Base-by-base conservation (phyloP, 1,284 basidiomycete species). In the Malassezia globosa region DNA sequence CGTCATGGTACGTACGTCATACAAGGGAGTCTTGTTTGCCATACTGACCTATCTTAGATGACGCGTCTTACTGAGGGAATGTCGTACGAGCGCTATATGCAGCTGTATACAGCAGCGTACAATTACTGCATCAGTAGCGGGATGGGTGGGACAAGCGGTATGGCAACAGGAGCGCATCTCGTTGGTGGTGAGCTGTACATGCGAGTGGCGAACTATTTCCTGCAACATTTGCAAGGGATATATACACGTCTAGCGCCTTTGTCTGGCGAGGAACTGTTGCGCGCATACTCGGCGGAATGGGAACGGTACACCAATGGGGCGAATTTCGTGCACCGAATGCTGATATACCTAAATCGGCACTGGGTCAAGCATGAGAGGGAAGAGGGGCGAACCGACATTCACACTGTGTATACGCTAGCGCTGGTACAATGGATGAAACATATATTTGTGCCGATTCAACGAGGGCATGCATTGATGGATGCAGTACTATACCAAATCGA, bases 311-410 rank as follows among this genome's bases (percentile, higher is more conserved):
- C 92, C 0, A 88, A 83, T 0, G 92, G 92, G 51, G 89, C 92
- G 7, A 88, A 87, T 72, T 96, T 90, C 72, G 84, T 97, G 68
- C 64, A 68, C 49, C 59, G 66, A 16, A 75, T 97, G 35, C 96
- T 96, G 76, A 85, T 87, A 18, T 96, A 96, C 74, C 81, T 96
- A 54, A 96, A 97, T 73, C 85, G 92, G 51, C 89, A 96, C 75
- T 99, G 94, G 94, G 90, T 99, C 41, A 95, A 94, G 76, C 81
- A 92, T 37, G 90, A 97, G 73, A 84, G 92, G 71, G 94, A 97
- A 64, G 92, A 99, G 72, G 94, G 94, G 5, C 80, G 88, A 66
- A 96, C 90, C 74, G 84, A 85, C 43, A 84, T 96, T 35, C 95
- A 94, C 73, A 82, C 82, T 4, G 87, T 99, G 23, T 97, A 96